Conservation (phyloP, 2,329 filamentous ascomycete species). For the Blastomyces percursus region DNA sequence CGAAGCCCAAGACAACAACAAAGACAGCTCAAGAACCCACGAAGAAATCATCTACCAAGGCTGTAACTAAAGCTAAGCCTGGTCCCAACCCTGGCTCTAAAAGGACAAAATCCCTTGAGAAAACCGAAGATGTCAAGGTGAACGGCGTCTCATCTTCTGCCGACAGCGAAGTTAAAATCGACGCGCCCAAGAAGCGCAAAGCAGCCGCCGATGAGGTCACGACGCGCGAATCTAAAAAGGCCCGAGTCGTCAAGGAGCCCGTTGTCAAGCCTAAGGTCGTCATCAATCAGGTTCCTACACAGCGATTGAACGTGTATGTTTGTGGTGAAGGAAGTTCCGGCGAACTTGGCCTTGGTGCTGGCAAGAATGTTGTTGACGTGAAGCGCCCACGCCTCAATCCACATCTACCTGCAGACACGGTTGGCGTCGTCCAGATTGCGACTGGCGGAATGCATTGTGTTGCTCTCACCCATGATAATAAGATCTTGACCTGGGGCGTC, state of each 20-base stretch:
- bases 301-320: constrained; percentile 59
- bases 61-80: constrained; percentile 16
- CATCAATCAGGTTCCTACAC: constrained; percentile 52
- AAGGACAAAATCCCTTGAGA: constrained; percentile 2
- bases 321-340: constrained; percentile 72
- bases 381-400: constrained; percentile 62
- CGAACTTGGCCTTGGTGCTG: constrained; percentile 66
- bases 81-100: background rate
- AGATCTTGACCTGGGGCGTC: constrained; percentile 76
- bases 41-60: constrained; percentile 12
- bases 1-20: constrained; percentile 18
- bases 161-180: background rate
- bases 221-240: constrained; percentile 23
- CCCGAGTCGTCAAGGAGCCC: constrained; percentile 20
- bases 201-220: constrained; percentile 21
- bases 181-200: constrained; percentile 24
- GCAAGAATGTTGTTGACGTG: constrained; percentile 57
- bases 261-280: constrained; percentile 20
- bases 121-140: constrained; percentile 3
- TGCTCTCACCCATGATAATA: constrained; percentile 67
- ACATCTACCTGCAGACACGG: constrained; percentile 44
- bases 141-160: background rate
- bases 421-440: constrained; percentile 62
- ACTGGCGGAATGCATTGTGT: constrained; percentile 74
- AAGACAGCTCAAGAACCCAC: constrained; percentile 16